Evolutionary conservation across 2,329 filamentous ascomycete species (phyloP).

Genomic region (Epichloe gansuensis): DNA sequence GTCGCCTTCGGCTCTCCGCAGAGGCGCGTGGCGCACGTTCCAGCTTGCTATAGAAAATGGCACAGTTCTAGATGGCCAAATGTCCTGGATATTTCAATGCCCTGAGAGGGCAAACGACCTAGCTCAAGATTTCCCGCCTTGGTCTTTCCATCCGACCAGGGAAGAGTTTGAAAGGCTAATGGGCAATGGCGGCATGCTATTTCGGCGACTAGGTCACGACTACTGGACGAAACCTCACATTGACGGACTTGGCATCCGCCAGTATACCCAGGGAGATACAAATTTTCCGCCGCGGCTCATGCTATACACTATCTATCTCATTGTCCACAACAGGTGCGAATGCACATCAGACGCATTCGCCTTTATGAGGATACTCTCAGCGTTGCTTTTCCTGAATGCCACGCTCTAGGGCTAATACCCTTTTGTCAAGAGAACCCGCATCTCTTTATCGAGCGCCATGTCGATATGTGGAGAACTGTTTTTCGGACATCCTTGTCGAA

Average conservation of each 20-base stretch:
- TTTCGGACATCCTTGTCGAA: not conserved
- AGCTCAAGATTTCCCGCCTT: not conserved
- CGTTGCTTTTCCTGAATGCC: not conserved
- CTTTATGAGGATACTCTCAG: not conserved
- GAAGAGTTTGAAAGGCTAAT: not conserved
- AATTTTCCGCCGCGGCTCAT: not conserved
- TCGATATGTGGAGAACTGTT: not conserved
- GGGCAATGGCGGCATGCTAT: not conserved
- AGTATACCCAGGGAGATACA: not conserved
- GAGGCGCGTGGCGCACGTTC: not conserved
- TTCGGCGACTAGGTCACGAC: not conserved
- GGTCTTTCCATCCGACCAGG: not conserved
- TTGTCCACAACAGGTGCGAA: not conserved
- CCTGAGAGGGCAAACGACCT: not conserved
- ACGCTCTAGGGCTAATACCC: not conserved
- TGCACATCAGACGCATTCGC: not conserved
- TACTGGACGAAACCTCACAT: not conserved
- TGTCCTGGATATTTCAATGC: not conserved
- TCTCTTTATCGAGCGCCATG: not conserved
- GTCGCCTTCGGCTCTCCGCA: not conserved
- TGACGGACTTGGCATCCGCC: not conserved
- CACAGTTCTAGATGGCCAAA: not conserved
- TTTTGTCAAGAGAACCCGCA: not conserved
- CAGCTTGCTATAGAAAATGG: not conserved
- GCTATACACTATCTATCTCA: not conserved